Evolutionary conservation across 1,139 yeast genomes (phyloP), one percentile per base, ranked within the genome.

Genomic region (Debaryomycetaceae sp.): DNA sequence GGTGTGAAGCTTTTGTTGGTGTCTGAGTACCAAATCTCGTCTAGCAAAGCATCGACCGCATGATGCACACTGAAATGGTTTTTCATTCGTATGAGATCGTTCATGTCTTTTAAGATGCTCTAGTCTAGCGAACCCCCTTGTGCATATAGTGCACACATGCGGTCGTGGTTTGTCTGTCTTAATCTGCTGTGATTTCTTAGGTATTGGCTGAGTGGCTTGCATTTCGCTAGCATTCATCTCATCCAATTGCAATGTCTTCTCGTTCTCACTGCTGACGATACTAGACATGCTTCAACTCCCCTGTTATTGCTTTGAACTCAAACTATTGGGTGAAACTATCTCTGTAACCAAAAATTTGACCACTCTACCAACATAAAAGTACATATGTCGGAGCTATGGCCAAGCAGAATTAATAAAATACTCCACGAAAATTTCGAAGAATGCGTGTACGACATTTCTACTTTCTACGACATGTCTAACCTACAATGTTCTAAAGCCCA

Each of bases 41-140:
- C 79, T 56, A 17, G 79, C 79, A 58, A 74, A 74, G 53, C 79
- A 74, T 35, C 79, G 62, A 13, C 79, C 79, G 49, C 79, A 74
- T 6, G 73, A 72, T 24, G 77, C 78, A 58, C 79, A 74, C 55
- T 74, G 79, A 58, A 87, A 93, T 1, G 99, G 99, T 63, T 91
- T 93, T 64, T 93, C 99, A 64, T 91, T 90, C 7, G 99, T 93
- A 63, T 93, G 99, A 1, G 96, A 85, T 39, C 98, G 73, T 60
- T 91, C 96, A 59, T 93, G 99, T 47, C 99, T 81, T 62, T 90
- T 87, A 56, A 93, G 76, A 65, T 93, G 99, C 65, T 93, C 99
- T 46, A 89, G 75, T 39, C 99, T 76, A 4, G 97, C 98, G 75
- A 93, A 93, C 1, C 97, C 96, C 50, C 99, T 76, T 0, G 97